Evolutionary conservation across 2,329 filamentous ascomycete species (phyloP).

Genomic region (Purpureocillium lavendulum): DNA sequence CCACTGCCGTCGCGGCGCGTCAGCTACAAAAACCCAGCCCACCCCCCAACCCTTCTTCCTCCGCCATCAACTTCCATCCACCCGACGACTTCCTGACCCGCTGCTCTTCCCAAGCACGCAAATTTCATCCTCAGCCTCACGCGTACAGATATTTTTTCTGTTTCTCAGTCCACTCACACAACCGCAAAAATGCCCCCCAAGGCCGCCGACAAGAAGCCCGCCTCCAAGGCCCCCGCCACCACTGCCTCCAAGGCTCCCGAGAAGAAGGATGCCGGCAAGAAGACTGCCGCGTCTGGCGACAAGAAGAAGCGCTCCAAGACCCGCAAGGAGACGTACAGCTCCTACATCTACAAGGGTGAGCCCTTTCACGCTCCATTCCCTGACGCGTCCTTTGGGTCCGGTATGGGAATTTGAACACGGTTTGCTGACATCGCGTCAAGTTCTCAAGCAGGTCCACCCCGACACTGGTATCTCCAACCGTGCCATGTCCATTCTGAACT

Average conservation of each 20-base stretch:
- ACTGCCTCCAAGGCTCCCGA: conserved; percentile 64
- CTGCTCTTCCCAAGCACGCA: conserved; percentile 10
- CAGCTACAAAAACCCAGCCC: conserved; percentile 53
- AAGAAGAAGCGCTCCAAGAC: conserved; percentile 99
- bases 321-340: conserved; percentile 99
- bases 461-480: conserved; percentile 99
- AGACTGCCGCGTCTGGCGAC: conserved; percentile 90
- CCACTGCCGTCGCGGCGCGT: conserved; percentile 39
- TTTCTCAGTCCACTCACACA: conserved; percentile 10
- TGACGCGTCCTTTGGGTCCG: too few relatives aligned
- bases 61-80: conserved; percentile 36
- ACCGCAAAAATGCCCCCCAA: conserved; percentile 85
- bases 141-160: conserved; percentile 4
- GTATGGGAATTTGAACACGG: background rate
- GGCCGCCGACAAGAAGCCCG: conserved; percentile 97
- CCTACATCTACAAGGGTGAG: conserved; percentile 99
- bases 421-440: conserved; percentile 33
- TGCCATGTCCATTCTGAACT: conserved; percentile 99
- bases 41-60: conserved; percentile 40
- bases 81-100: conserved; percentile 22
- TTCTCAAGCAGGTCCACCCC: conserved; percentile 99
- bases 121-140: conserved; percentile 1
- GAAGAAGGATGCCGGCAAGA: conserved; percentile 99
- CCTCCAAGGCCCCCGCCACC: conserved; percentile 84
- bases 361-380: background rate